A percentile compares a stretch with the other conserved stretches of the same genome.
Evolutionary conservation across 108 stramenopile species (phyloP).

Genomic region (Nitzschia sp.): DNA sequence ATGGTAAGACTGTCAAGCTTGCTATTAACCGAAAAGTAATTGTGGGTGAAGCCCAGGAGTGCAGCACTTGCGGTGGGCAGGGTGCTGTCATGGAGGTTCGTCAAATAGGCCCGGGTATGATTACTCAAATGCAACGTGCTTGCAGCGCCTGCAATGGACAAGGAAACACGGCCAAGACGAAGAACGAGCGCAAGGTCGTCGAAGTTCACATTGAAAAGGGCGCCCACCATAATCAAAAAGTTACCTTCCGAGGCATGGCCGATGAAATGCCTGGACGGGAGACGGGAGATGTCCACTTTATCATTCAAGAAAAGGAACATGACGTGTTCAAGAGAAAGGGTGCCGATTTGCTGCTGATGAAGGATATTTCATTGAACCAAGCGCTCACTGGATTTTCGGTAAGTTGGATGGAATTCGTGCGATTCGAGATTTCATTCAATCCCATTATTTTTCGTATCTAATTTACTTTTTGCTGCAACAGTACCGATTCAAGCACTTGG

Average conservation of each 20-base stretch:
- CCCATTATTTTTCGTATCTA: constrained; percentile 11
- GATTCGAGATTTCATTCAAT: neutral
- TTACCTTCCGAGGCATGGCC: constrained; percentile 91
- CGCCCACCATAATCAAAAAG: constrained; percentile 89
- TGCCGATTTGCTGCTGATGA: constrained; percentile 89
- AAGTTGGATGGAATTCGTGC: constrained; percentile 14
- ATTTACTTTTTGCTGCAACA: constrained; percentile 7
- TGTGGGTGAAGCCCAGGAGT: constrained; percentile 70
- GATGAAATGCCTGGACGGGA: constrained; percentile 93
- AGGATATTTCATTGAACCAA: constrained; percentile 87
- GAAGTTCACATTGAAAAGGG: constrained; percentile 96
- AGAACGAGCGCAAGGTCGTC: constrained; percentile 82
- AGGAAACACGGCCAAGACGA: constrained; percentile 63
- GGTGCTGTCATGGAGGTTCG: constrained; percentile 85
- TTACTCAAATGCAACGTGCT: constrained; percentile 83
- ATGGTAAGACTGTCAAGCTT: constrained; percentile 94
- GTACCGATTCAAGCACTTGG: constrained; percentile 82
- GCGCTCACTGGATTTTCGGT: constrained; percentile 90
- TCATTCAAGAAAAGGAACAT: constrained; percentile 96
- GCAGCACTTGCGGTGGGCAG: constrained; percentile 82
- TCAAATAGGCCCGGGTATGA: constrained; percentile 92
- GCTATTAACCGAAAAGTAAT: constrained; percentile 90
- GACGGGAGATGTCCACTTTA: constrained; percentile 95
- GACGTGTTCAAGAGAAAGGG: constrained; percentile 92
- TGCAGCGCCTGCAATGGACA: constrained; percentile 82